Conservation (phyloP, 257 asterid genomes). For the Rauvolfia tetraphylla region DNA sequence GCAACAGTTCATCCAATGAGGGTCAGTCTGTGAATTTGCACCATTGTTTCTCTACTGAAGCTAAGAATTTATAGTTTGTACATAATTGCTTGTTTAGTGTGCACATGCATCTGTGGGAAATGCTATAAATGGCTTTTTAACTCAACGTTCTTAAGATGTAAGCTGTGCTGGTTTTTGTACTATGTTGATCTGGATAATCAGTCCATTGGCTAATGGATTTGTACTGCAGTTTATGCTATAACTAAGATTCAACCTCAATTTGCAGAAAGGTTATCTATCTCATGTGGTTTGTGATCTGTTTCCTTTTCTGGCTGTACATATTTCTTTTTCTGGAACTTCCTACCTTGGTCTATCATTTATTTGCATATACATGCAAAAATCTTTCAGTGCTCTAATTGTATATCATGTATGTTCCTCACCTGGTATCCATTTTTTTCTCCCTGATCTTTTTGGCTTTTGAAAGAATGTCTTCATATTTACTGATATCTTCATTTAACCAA, state of each 20-base stretch:
- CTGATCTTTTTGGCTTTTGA: neutral
- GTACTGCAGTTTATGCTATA: neutral
- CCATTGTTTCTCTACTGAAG: neutral
- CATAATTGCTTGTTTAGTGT: neutral
- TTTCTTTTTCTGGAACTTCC: neutral
- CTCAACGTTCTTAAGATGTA: neutral
- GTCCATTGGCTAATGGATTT: neutral
- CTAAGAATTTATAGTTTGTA: neutral
- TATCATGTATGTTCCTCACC: neutral
- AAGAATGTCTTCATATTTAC: neutral
- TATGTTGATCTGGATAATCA: neutral
- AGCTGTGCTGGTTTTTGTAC: neutral
- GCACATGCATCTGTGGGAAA: neutral
- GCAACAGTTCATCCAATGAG: slow-evolving; percentile 99
- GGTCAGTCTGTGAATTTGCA: slow-evolving; percentile 50
- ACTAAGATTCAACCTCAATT: neutral
- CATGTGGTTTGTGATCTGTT: neutral
- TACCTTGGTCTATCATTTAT: neutral
- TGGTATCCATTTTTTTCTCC: neutral
- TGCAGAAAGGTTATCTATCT: neutral
- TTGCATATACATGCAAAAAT: neutral
- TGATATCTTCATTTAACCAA: neutral
- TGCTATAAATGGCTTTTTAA: neutral
- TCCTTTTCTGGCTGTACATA: too few species aligned
- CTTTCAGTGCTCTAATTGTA: neutral